phyloP scores from a whole-genome alignment of 1,284 basidiomycete genomes.

The Athelia sp. region DNA sequence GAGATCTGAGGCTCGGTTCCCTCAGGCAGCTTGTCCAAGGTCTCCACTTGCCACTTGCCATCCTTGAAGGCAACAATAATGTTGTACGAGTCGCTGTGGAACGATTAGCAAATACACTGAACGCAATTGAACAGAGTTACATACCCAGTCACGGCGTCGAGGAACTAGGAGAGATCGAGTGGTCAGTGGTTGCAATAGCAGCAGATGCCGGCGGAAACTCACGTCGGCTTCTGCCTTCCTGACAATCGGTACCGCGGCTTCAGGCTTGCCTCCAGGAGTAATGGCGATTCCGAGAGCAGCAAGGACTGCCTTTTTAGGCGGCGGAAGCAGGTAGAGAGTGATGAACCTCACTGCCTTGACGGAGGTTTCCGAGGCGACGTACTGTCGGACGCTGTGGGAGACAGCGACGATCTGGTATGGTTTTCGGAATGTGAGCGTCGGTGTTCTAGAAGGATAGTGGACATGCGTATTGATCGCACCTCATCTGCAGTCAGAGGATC shows the following conservation, averaged over 20 bases:
- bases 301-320: slow-evolving; percentile 76
- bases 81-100: slow-evolving; percentile 59
- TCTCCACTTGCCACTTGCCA: slow-evolving; percentile 56
- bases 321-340: slow-evolving; percentile 63
- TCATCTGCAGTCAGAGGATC: slow-evolving; percentile 31
- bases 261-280: slow-evolving; percentile 51
- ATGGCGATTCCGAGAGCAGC: slow-evolving; percentile 71
- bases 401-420: slow-evolving; percentile 64
- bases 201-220: slow-evolving; percentile 23
- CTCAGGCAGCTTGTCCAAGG: slow-evolving; percentile 55
- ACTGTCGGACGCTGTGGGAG: slow-evolving; percentile 54
- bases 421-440: too few species aligned
- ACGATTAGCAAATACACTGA: slow-evolving; percentile 8
- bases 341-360: slow-evolving; percentile 76
- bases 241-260: slow-evolving; percentile 44
- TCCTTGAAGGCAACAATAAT: slow-evolving; percentile 45
- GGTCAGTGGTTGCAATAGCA: background rate
- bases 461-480: slow-evolving; percentile 12
- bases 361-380: slow-evolving; percentile 51
- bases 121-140: slow-evolving; percentile 14
- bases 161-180: slow-evolving; percentile 47
- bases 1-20: slow-evolving; percentile 76
- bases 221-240: slow-evolving; percentile 77
- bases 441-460: slow-evolving; percentile 3
- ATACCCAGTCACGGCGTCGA: slow-evolving; percentile 67